Conservation (phyloP, 768 basidiomycete genomes). For the Boletus sensibilis region DNA sequence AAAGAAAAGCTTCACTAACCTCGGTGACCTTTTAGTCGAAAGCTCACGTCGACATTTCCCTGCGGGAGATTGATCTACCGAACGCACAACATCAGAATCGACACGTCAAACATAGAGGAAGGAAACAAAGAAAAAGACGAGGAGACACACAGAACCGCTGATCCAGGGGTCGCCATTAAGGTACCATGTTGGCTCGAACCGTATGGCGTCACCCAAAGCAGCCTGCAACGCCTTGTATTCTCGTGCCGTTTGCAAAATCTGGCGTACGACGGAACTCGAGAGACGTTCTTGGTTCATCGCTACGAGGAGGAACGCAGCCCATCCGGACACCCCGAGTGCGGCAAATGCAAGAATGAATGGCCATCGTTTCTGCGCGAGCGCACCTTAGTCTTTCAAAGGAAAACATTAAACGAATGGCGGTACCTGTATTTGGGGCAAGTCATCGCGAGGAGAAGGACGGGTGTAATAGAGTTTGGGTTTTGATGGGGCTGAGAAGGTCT, state of each 20-base stretch:
- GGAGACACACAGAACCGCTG: conserved; percentile 57
- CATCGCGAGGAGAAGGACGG: conserved; percentile 38
- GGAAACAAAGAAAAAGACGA: not conserved
- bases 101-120: not conserved
- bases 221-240: conserved; percentile 49
- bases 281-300: conserved; percentile 78
- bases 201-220: conserved; percentile 58
- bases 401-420: not conserved
- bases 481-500: conserved; percentile 45
- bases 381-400: not conserved
- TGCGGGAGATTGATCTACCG: conserved; percentile 67
- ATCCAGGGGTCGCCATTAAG: conserved; percentile 76
- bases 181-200: conserved; percentile 43
- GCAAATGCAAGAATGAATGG: conserved; percentile 52
- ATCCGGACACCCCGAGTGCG: conserved; percentile 54
- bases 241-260: conserved; percentile 59
- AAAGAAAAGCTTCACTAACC: conserved; percentile 38
- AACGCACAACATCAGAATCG: not conserved
- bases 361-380: conserved; percentile 45
- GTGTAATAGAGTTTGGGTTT: conserved; percentile 46
- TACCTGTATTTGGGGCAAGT: conserved; percentile 46
- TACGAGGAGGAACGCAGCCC: conserved; percentile 67
- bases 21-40: conserved; percentile 70
- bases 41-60: conserved; percentile 76
- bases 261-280: conserved; percentile 70